phyloP scores from a whole-genome alignment of 2,329 filamentous ascomycete genomes.

The Emericellopsis atlantica region DNA sequence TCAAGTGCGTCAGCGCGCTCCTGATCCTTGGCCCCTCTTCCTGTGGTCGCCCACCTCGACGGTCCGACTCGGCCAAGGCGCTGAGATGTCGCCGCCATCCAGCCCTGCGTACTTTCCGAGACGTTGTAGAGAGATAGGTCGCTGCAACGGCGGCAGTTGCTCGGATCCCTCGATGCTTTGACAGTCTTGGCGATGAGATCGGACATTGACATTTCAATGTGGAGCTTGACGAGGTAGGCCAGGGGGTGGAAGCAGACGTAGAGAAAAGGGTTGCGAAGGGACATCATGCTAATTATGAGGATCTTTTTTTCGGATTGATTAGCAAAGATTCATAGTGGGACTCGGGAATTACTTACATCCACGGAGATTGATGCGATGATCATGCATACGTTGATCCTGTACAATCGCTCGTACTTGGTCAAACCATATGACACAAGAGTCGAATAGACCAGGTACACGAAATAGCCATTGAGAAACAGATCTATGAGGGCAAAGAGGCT shows the following conservation, averaged over 20 bases:
- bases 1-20: no score
- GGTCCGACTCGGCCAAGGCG: no score
- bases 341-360: conserved; percentile 5
- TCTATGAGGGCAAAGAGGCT: conserved; percentile 36
- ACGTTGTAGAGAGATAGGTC: no score
- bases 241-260: conserved; percentile 26
- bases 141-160: neutral
- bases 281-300: conserved; percentile 13
- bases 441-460: conserved; percentile 29
- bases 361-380: conserved; percentile 12
- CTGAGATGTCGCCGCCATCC: no score
- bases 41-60: no score
- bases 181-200: conserved; percentile 23
- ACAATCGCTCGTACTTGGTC: conserved; percentile 31
- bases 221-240: conserved; percentile 32
- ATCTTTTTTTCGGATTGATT: conserved; percentile 3
- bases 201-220: conserved; percentile 38
- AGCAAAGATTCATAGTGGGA: no score
- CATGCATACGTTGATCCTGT: conserved; percentile 15
- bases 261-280: conserved; percentile 10
- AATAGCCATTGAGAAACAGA: conserved; percentile 33
- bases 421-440: conserved; percentile 32
- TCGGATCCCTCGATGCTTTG: neutral
- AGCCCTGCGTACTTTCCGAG: no score
- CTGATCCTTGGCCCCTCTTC: no score